phyloP scores from a whole-genome alignment of 2,329 filamentous ascomycete species.

The Fusarium siculi region DNA sequence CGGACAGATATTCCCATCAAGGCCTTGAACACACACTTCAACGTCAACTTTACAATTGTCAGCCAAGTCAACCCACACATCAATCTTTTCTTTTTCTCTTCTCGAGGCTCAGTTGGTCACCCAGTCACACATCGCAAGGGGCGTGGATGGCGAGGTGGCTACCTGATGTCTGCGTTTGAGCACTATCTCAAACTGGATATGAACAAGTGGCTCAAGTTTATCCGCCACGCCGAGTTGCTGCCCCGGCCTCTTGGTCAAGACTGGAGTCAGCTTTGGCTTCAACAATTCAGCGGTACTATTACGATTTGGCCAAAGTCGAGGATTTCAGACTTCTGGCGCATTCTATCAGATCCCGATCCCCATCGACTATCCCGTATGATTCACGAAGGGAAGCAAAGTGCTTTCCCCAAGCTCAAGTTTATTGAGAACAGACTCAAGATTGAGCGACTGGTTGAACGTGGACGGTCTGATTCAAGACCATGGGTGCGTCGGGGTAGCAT shows the following conservation, averaged over 20 bases:
- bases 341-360: conserved; percentile 84
- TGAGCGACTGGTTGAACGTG: conserved; percentile 74
- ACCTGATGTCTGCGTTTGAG: conserved; percentile 89
- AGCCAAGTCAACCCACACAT: conserved; percentile 94
- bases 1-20: conserved; percentile 96
- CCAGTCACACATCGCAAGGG: conserved; percentile 95
- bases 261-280: conserved; percentile 96
- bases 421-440: conserved; percentile 87
- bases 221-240: conserved; percentile 90
- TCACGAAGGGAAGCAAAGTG: conserved; percentile 86
- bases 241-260: conserved; percentile 92
- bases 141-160: conserved; percentile 94
- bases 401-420: conserved; percentile 93
- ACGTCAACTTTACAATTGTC: conserved; percentile 96
- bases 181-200: conserved; percentile 97
- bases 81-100: conserved; percentile 98
- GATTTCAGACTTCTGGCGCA: conserved; percentile 83
- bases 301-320: conserved; percentile 93
- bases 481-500: conserved; percentile 62
- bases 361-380: conserved; percentile 87
- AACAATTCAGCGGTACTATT: conserved; percentile 92
- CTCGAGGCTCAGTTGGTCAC: conserved; percentile 87
- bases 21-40: conserved; percentile 94
- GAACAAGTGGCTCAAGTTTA: conserved; percentile 96
- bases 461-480: conserved; percentile 63